phyloP scores from a whole-genome alignment of 495 filamentous ascomycete genomes.

The Hypomontagnella monticulosa region DNA sequence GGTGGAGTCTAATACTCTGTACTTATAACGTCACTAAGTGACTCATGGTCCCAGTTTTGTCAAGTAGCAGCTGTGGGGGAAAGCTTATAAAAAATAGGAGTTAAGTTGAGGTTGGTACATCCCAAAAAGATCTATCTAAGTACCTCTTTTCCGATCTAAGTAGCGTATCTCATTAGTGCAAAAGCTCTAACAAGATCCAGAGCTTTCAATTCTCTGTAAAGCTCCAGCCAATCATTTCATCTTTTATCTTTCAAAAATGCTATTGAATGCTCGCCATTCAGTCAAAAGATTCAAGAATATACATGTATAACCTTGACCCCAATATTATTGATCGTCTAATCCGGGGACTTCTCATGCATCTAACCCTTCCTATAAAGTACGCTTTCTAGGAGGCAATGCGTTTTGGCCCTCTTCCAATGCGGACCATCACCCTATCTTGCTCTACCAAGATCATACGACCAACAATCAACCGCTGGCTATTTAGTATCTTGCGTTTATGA shows the following conservation, averaged over 20 bases:
- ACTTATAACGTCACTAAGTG: slow-evolving; percentile 34
- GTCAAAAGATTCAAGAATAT: slow-evolving; percentile 7
- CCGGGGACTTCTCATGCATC: not conserved
- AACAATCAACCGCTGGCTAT: not conserved
- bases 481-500: no score
- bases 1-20: slow-evolving; percentile 2
- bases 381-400: not conserved
- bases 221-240: slow-evolving; percentile 33
- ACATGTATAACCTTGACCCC: not conserved
- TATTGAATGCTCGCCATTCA: slow-evolving; percentile 7
- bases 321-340: not conserved
- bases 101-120: slow-evolving; percentile 2
- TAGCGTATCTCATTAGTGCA: slow-evolving; percentile 10
- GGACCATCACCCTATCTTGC: slow-evolving; percentile 1
- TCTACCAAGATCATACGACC: slow-evolving; percentile 19
- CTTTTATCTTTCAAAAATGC: slow-evolving; percentile 9
- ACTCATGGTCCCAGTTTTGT: not conserved
- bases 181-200: slow-evolving; percentile 24
- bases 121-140: not conserved
- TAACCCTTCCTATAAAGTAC: slow-evolving; percentile 1
- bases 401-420: not conserved
- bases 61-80: slow-evolving; percentile 12
- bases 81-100: not conserved
- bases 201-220: slow-evolving; percentile 22
- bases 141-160: slow-evolving; percentile 26